A percentile compares a stretch with the other conserved stretches of the same genome.
These are phyloP conservation scores for Melanogaster broomeanus DNA, from an alignment of 768 basidiomycete species.

Conservation along the genomic window DNA sequence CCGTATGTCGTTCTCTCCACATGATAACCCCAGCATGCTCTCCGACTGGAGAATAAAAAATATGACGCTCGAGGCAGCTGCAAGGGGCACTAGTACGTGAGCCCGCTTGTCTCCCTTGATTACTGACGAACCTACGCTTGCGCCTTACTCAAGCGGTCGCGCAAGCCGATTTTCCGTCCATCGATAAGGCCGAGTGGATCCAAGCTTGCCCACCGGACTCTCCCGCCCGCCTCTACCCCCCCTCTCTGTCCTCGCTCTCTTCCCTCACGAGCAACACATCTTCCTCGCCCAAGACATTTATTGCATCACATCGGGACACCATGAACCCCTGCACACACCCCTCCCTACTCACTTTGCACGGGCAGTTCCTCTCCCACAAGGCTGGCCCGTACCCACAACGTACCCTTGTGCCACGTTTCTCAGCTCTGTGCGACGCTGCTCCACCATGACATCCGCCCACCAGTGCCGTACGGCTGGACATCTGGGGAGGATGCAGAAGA, in stretches of 20 bases:
- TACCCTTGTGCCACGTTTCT: slow-evolving; percentile 52
- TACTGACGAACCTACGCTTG: neutral
- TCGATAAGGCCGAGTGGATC: slow-evolving; percentile 25
- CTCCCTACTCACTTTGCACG: slow-evolving; percentile 41
- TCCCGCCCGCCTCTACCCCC: slow-evolving; percentile 28
- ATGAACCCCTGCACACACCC: slow-evolving; percentile 44
- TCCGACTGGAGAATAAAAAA: slow-evolving; percentile 23
- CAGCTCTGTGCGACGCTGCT: slow-evolving; percentile 49
- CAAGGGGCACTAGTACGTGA: slow-evolving; percentile 27
- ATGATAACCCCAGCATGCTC: slow-evolving; percentile 31
- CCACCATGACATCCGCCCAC: slow-evolving; percentile 58
- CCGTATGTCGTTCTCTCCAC: slow-evolving; percentile 29
- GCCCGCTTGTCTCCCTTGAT: neutral
- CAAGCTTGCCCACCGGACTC: slow-evolving; percentile 22
- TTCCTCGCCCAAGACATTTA: slow-evolving; percentile 28
- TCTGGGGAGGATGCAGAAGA: slow-evolving; percentile 40
- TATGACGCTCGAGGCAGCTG: slow-evolving; percentile 28
- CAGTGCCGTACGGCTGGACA: slow-evolving; percentile 49
- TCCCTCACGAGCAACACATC: neutral
- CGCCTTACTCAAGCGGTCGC: slow-evolving; percentile 24
- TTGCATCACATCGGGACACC: slow-evolving; percentile 33
- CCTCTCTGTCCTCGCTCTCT: slow-evolving; percentile 25
- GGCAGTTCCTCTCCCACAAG: slow-evolving; percentile 51
- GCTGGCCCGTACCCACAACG: slow-evolving; percentile 46
- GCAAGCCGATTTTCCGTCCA: slow-evolving; percentile 34